phyloP scores from a whole-genome alignment of 306 rosid species.

The Canavalia ensiformis region DNA sequence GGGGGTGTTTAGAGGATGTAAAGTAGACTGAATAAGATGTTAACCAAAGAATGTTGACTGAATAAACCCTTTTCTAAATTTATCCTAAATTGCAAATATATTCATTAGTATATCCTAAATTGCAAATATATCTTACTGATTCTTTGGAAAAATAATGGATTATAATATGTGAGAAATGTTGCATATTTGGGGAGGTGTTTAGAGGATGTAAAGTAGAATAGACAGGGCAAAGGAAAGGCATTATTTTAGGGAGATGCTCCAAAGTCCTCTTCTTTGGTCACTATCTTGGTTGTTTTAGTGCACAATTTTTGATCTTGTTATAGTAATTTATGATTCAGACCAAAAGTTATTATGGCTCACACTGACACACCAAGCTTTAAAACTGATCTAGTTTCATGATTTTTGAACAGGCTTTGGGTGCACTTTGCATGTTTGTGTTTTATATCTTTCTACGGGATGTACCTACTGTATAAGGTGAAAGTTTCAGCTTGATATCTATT shows the following conservation, averaged over 20 bases:
- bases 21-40: neutral
- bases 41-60: neutral
- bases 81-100: neutral
- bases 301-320: neutral
- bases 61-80: neutral
- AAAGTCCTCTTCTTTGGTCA: neutral
- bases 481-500: conserved; percentile 40
- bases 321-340: conserved; percentile 3
- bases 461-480: conserved; percentile 79
- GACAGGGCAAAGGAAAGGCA: conserved; percentile 1
- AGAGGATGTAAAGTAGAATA: neutral
- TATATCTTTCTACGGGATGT: conserved; percentile 83
- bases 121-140: neutral
- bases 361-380: neutral
- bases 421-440: conserved; percentile 85
- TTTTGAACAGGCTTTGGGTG: conserved; percentile 86
- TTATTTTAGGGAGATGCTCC: neutral
- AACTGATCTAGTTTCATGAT: conserved; percentile 43
- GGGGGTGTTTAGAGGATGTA: neutral
- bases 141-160: neutral
- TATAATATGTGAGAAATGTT: neutral
- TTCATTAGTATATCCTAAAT: neutral
- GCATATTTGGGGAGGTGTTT: neutral
- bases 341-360: conserved; percentile 11
- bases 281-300: neutral